These are phyloP conservation scores for Sarocladium strictum DNA, from an alignment of 2,329 filamentous ascomycete genomes.

Conservation along the genomic window DNA sequence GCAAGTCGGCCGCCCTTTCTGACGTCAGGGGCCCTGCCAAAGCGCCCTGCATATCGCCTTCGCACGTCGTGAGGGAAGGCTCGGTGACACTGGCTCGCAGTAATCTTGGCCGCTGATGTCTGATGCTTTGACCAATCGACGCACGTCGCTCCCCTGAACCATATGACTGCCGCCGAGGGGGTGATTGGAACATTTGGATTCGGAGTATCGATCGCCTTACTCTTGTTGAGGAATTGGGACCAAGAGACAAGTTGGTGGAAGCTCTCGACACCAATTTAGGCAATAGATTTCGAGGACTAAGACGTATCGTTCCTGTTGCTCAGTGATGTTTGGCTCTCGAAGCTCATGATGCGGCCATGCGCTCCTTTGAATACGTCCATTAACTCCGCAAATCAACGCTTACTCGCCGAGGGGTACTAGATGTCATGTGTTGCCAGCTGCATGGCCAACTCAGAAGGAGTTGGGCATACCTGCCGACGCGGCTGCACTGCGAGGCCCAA, in stretches of 20 bases:
- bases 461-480: constrained; percentile 7
- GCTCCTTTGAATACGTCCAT: not conserved
- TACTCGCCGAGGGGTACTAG: no score
- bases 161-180: not conserved
- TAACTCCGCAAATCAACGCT: no score
- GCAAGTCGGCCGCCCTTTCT: constrained; percentile 47
- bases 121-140: constrained; percentile 19
- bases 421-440: not conserved
- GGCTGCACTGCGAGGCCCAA: not conserved
- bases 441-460: constrained; percentile 1
- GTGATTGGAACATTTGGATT: not conserved
- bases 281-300: no score
- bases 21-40: constrained; percentile 42
- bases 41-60: constrained; percentile 43
- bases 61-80: constrained; percentile 49
- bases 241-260: no score
- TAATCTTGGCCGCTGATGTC: constrained; percentile 43
- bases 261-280: no score
- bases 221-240: no score
- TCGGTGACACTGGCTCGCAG: constrained; percentile 50
- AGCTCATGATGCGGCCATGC: not conserved
- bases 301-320: no score
- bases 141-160: constrained; percentile 14
- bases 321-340: no score
- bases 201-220: no score